phyloP scores from a whole-genome alignment of 2,329 filamentous ascomycete genomes.

The Cladophialophora psammophila region DNA sequence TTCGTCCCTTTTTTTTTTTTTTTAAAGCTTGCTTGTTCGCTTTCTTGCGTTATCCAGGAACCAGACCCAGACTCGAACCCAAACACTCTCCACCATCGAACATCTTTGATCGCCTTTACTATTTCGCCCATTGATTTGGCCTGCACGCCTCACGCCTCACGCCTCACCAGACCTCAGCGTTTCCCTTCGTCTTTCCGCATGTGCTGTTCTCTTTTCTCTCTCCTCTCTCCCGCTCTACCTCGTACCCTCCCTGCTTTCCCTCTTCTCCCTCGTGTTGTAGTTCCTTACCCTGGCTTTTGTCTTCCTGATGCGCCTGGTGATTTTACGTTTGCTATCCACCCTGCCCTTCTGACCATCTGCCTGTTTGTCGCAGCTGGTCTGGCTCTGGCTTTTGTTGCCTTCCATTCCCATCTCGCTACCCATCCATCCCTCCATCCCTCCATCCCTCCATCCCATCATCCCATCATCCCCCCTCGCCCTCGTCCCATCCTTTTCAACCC shows the following conservation, averaged over 20 bases:
- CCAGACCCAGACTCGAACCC: not conserved
- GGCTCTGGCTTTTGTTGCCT: conserved; percentile 25
- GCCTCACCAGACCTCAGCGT: too few species aligned
- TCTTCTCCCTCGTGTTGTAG: conserved; percentile 21
- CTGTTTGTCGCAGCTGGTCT: not conserved
- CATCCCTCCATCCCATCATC: too few species aligned
- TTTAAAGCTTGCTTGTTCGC: not conserved
- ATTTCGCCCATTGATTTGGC: too few species aligned
- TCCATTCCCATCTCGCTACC: conserved; percentile 14
- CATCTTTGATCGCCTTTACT: too few species aligned
- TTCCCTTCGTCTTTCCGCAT: conserved; percentile 4
- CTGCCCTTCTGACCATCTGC: conserved; percentile 7
- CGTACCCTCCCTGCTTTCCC: conserved; percentile 15
- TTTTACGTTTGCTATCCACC: conserved; percentile 18
- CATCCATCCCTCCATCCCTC: too few species aligned
- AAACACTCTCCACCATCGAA: conserved; percentile 1
- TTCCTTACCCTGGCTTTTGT: conserved; percentile 1
- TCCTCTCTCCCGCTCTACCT: conserved; percentile 5
- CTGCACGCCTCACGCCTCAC: too few species aligned
- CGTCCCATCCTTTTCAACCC: conserved; percentile 31
- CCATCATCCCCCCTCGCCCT: conserved; percentile 26
- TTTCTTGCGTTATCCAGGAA: conserved; percentile 7
- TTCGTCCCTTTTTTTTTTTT: not conserved
- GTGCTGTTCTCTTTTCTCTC: not conserved
- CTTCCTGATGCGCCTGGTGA: conserved; percentile 14